A percentile compares a stretch with the other conserved stretches of the same genome.
These are phyloP conservation scores for Mycena rosella DNA, from an alignment of 768 basidiomycete species.

Conservation along the genomic window DNA sequence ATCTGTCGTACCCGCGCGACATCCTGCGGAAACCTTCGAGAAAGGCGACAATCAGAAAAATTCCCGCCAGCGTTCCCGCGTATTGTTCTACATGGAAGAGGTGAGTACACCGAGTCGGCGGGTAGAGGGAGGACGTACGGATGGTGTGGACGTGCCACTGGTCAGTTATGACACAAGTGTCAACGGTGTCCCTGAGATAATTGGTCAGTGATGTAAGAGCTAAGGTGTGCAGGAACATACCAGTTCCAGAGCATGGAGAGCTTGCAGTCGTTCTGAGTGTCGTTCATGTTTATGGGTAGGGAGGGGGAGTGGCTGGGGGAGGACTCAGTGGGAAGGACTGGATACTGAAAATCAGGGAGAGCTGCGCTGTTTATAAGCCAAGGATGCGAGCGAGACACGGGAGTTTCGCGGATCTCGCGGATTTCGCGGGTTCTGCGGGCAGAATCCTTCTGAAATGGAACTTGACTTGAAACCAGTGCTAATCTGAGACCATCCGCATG, in stretches of 20 bases:
- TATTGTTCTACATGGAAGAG: background rate
- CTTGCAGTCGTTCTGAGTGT: slow-evolving; percentile 12
- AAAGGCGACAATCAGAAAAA: background rate
- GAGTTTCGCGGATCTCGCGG: slow-evolving; percentile 10
- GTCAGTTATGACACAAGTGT: slow-evolving; percentile 28
- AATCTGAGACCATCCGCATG: background rate
- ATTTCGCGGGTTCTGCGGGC: background rate
- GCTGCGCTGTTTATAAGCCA: background rate
- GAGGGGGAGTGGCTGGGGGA: background rate
- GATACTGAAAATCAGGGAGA: background rate
- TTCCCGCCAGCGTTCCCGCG: background rate
- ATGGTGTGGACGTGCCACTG: slow-evolving; percentile 31
- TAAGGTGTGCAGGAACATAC: background rate
- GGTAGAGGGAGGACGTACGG: background rate
- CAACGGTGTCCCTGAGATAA: slow-evolving; percentile 18
- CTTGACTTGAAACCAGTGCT: background rate
- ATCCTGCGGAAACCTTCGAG: slow-evolving; percentile 25
- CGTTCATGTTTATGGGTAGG: slow-evolving; percentile 13
- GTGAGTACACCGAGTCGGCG: background rate
- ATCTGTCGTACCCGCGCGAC: slow-evolving; percentile 27
- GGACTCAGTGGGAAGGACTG: background rate
- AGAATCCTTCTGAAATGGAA: background rate
- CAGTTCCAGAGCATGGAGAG: slow-evolving; percentile 36
- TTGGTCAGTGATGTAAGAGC: background rate
- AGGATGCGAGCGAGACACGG: slow-evolving; percentile 11